These are phyloP conservation scores for Termitomyces sp. DNA, from an alignment of 768 basidiomycete species.

Conservation along the genomic window DNA sequence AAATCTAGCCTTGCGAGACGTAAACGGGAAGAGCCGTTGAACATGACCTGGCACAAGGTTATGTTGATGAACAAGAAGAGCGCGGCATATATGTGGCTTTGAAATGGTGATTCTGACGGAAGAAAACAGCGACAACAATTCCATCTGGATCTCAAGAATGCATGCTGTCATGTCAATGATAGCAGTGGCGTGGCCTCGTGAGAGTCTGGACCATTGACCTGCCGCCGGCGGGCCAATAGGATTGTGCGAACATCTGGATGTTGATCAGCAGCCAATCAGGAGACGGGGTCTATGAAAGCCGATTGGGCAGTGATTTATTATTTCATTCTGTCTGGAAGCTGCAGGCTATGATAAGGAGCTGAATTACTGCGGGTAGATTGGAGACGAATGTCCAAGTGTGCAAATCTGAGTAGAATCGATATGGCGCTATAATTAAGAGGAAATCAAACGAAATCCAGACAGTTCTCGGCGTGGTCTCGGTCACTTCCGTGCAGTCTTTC, in stretches of 20 bases:
- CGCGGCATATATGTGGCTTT: neutral
- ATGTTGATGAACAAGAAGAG: too few relatives aligned
- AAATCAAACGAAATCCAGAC: neutral
- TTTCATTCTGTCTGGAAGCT: neutral
- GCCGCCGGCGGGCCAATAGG: too few relatives aligned
- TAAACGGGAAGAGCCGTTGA: neutral
- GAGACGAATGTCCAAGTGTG: neutral
- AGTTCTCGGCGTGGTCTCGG: constrained; percentile 13
- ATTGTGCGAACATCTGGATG: neutral
- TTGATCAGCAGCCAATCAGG: neutral
- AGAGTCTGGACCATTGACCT: neutral
- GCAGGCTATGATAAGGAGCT: neutral
- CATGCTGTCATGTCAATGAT: neutral
- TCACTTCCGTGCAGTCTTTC: constrained; percentile 11
- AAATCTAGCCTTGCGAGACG: neutral
- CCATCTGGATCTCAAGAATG: neutral
- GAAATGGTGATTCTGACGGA: neutral
- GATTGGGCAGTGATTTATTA: neutral
- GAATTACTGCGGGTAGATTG: neutral
- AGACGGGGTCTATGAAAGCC: neutral
- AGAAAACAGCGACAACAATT: too few relatives aligned
- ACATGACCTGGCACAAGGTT: neutral
- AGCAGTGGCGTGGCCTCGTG: neutral
- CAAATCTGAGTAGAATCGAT: neutral
- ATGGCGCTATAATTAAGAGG: neutral